Evolutionary conservation across 805 yeast genomes (phyloP).

Genomic region (Schwanniomyces polymorphus): DNA sequence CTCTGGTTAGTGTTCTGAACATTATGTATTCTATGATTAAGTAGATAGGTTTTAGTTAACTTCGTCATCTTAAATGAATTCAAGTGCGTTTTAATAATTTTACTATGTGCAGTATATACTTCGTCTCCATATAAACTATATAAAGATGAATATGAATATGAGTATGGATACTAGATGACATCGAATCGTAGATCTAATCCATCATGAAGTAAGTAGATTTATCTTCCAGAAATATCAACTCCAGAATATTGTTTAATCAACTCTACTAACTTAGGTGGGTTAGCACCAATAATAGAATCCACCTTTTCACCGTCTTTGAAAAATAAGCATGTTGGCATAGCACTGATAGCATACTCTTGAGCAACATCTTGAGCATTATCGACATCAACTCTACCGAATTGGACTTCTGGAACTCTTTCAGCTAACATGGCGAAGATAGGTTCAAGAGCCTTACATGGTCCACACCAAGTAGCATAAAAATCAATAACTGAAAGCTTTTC

Average conservation of each 20-base stretch:
- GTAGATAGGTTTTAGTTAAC: neutral
- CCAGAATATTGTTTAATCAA: slow-evolving; percentile 28
- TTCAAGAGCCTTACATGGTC: slow-evolving; percentile 44
- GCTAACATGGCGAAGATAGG: slow-evolving; percentile 37
- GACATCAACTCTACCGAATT: slow-evolving; percentile 70
- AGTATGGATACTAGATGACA: neutral
- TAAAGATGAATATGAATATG: neutral
- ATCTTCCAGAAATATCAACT: slow-evolving; percentile 19
- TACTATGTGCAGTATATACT: neutral
- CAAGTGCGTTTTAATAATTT: neutral
- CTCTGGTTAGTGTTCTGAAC: slow-evolving; percentile 28
- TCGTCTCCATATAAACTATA: neutral
- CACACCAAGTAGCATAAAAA: slow-evolving; percentile 47
- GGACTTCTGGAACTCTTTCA: slow-evolving; percentile 44
- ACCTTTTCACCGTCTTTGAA: slow-evolving; percentile 60
- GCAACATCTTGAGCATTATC: slow-evolving; percentile 64
- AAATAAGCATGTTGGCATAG: slow-evolving; percentile 75
- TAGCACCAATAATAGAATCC: slow-evolving; percentile 67
- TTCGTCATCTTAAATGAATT: neutral
- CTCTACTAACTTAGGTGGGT: slow-evolving; percentile 37
- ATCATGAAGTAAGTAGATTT: neutral
- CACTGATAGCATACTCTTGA: slow-evolving; percentile 57
- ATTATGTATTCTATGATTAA: slow-evolving; percentile 8
- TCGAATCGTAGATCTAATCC: neutral
- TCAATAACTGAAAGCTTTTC: slow-evolving; percentile 36